phyloP scores from a whole-genome alignment of 495 filamentous ascomycete species.

The Pseudomonodictys pantanalensis region DNA sequence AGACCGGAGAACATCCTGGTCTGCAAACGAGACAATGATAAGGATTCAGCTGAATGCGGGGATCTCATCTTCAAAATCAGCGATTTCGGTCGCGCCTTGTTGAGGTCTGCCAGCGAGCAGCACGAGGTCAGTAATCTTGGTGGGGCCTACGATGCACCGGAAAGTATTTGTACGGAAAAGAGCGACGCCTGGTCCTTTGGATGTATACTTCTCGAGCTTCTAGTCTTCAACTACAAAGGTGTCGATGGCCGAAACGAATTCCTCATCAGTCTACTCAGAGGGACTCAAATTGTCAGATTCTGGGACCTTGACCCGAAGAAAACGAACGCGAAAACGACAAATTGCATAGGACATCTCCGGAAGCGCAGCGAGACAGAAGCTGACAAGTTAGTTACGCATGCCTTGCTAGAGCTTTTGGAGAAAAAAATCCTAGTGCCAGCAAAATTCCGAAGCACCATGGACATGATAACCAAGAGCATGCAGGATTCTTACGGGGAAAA shows the following conservation, averaged over 20 bases:
- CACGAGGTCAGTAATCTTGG: not conserved
- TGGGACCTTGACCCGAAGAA: not conserved
- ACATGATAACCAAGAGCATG: too few relatives aligned
- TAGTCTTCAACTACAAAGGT: not conserved
- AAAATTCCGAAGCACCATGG: not conserved
- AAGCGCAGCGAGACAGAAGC: not conserved
- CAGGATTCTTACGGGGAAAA: not conserved
- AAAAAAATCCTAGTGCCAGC: not conserved
- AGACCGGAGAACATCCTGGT: not conserved
- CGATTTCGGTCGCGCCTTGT: not conserved
- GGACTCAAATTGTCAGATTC: not conserved
- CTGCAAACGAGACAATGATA: not conserved
- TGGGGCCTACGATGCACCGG: not conserved
- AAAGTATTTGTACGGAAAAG: not conserved
- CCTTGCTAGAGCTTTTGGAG: not conserved
- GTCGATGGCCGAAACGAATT: not conserved
- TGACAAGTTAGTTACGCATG: not conserved
- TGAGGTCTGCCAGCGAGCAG: not conserved
- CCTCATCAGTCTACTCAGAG: not conserved
- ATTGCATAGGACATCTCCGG: not conserved
- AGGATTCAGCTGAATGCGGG: not conserved
- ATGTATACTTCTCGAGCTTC: not conserved
- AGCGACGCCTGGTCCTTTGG: not conserved
- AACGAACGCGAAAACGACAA: not conserved
- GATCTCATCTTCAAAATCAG: not conserved